phyloP scores from a whole-genome alignment of 2,329 filamentous ascomycete genomes.

The Sporothrix pallida region DNA sequence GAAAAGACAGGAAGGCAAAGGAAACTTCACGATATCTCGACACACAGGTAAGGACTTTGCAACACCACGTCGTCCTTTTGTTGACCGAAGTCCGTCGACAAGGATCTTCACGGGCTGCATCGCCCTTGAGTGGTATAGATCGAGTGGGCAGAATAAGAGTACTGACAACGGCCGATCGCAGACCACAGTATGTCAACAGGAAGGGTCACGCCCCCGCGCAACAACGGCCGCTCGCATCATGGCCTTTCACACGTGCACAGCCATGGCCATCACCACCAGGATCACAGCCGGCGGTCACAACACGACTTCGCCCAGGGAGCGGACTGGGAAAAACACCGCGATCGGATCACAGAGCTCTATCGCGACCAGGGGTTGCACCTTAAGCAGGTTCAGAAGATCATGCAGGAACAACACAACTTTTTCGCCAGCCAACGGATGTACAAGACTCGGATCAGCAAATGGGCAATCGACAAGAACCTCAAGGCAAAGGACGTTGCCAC shows the following conservation, averaged over 20 bases:
- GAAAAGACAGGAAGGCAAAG: too few relatives aligned
- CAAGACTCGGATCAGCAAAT: slow-evolving; percentile 45
- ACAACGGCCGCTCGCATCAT: not conserved
- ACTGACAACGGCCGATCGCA: not conserved
- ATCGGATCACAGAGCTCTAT: slow-evolving; percentile 43
- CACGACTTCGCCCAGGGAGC: slow-evolving; percentile 36
- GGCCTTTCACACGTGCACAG: not conserved
- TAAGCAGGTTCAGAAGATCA: slow-evolving; percentile 42
- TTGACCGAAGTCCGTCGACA: not conserved
- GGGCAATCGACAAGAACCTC: slow-evolving; percentile 45
- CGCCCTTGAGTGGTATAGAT: not conserved
- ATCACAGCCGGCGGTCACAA: slow-evolving; percentile 30
- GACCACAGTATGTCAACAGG: not conserved
- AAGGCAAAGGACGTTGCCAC: slow-evolving; percentile 43
- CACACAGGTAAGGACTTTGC: not conserved
- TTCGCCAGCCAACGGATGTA: slow-evolving; percentile 46
- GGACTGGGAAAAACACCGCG: slow-evolving; percentile 42
- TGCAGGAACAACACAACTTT: slow-evolving; percentile 41
- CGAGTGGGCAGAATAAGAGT: too few relatives aligned
- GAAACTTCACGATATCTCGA: too few relatives aligned
- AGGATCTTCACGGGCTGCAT: not conserved
- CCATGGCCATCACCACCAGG: not conserved
- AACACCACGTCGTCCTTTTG: not conserved
- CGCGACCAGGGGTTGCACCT: slow-evolving; percentile 41
- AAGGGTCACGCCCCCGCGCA: not conserved